A percentile compares a stretch with the other conserved stretches of the same genome.
Conservation (phyloP, 805 yeast genomes). For the Cephaloascus fragrans region DNA sequence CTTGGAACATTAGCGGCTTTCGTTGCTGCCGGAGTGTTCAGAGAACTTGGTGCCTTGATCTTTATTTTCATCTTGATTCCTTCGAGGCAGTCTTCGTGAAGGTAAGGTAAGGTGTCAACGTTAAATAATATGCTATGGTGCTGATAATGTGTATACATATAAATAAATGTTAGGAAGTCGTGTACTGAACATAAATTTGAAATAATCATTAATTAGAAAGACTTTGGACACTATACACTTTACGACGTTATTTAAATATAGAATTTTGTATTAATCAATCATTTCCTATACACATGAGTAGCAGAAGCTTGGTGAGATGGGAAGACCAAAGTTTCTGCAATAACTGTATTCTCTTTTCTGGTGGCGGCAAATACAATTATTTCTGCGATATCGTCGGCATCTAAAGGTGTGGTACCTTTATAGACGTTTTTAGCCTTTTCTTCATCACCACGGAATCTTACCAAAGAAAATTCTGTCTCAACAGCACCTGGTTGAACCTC, state of each 20-base stretch:
- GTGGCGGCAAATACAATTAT: conserved; percentile 57
- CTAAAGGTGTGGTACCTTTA: conserved; percentile 57
- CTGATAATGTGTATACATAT: too few relatives aligned
- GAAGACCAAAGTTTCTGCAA: conserved; percentile 77
- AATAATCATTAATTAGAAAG: too few relatives aligned
- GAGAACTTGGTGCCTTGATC: too few relatives aligned
- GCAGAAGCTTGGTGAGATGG: conserved; percentile 83
- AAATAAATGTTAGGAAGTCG: too few relatives aligned
- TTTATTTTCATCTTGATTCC: too few relatives aligned
- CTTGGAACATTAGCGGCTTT: conserved; percentile 8
- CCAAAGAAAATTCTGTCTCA: conserved; percentile 65
- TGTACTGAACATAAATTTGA: too few relatives aligned
- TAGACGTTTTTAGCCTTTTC: conserved; percentile 56
- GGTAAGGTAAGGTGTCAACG: too few relatives aligned
- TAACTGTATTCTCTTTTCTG: conserved; percentile 60
- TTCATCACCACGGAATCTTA: conserved; percentile 55
- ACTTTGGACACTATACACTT: too few relatives aligned
- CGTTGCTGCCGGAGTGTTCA: not conserved
- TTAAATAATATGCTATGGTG: too few relatives aligned
- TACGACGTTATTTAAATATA: too few relatives aligned
- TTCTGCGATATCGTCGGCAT: conserved; percentile 70
- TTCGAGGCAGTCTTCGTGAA: too few relatives aligned
- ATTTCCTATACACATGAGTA: conserved; percentile 37
- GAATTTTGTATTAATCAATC: too few relatives aligned
- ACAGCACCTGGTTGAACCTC: conserved; percentile 76